These are phyloP conservation scores for Iberis amara DNA, from an alignment of 441 rosid genomes.

Conservation along the genomic window DNA sequence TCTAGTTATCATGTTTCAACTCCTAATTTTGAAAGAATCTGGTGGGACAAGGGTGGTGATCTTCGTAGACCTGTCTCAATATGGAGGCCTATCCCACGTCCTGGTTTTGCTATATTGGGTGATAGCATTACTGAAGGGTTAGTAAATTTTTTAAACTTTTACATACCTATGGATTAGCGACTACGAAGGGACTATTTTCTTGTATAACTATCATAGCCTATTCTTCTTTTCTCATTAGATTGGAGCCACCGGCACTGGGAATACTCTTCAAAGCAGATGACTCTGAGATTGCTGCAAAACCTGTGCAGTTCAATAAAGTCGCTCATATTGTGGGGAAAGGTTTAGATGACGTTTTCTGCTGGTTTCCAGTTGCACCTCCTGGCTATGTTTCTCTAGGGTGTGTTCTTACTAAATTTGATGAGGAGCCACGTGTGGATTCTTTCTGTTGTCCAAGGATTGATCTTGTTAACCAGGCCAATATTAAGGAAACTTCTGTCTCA, in stretches of 20 bases:
- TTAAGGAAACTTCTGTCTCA: slow-evolving; percentile 67
- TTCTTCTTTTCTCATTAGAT: slow-evolving; percentile 44
- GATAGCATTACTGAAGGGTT: slow-evolving; percentile 98
- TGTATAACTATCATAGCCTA: slow-evolving; percentile 15
- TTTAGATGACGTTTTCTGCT: slow-evolving; percentile 81
- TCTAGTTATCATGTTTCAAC: slow-evolving; percentile 63
- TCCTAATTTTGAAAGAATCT: slow-evolving; percentile 91
- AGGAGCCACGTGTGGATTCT: slow-evolving; percentile 56
- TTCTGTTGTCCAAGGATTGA: slow-evolving; percentile 95
- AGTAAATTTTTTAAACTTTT: slow-evolving; percentile 21
- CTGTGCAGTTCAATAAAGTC: slow-evolving; percentile 83
- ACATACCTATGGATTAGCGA: slow-evolving; percentile 6
- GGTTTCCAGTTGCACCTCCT: slow-evolving; percentile 98
- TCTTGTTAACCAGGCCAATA: slow-evolving; percentile 80
- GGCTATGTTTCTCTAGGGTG: slow-evolving; percentile 96
- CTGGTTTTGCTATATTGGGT: slow-evolving; percentile 77
- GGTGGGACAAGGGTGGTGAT: slow-evolving; percentile 99
- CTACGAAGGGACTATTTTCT: slow-evolving; percentile 11
- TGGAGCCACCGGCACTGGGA: slow-evolving; percentile 91
- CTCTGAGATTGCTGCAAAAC: slow-evolving; percentile 83
- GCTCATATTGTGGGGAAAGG: slow-evolving; percentile 88
- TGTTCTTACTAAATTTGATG: slow-evolving; percentile 72
- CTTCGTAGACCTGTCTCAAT: slow-evolving; percentile 80
- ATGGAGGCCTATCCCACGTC: slow-evolving; percentile 86
- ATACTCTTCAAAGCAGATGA: slow-evolving; percentile 69